phyloP scores from a whole-genome alignment of 2,329 filamentous ascomycete genomes.

The Magnaporthiopsis rhizophila region DNA sequence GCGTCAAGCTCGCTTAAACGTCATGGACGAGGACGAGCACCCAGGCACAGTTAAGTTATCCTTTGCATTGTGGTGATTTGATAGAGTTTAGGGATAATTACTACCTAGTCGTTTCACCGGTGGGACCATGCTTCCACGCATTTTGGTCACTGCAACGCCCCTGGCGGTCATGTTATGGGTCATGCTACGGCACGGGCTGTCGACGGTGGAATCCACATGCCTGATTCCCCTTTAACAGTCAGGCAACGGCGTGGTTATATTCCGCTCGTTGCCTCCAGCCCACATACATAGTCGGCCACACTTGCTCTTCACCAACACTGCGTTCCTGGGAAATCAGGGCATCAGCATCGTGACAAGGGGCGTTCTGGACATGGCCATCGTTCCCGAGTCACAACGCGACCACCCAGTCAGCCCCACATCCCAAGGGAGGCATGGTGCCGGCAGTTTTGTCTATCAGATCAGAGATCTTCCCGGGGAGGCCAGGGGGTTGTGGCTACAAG shows the following conservation, averaged over 20 bases:
- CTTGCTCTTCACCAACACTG: constrained; percentile 16
- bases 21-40: no score
- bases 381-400: constrained; percentile 9
- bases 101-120: no score
- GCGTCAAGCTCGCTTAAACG: no score
- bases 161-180: no score
- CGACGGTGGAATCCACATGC: neutral
- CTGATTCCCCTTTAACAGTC: no score
- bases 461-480: constrained; percentile 15
- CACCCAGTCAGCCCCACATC: constrained; percentile 12
- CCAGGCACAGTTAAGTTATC: no score
- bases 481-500: constrained; percentile 17
- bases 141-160: no score
- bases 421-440: neutral
- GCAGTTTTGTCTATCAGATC: constrained; percentile 12
- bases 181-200: neutral
- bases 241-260: no score
- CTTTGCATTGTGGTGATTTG: no score
- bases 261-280: constrained; percentile 13
- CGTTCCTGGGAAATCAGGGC: constrained; percentile 17
- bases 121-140: no score
- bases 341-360: constrained; percentile 18
- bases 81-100: no score
- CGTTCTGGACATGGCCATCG: constrained; percentile 15
- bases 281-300: constrained; percentile 1